Evolutionary conservation across 768 basidiomycete species (phyloP).

Genomic region (Lactifluus rugatus): DNA sequence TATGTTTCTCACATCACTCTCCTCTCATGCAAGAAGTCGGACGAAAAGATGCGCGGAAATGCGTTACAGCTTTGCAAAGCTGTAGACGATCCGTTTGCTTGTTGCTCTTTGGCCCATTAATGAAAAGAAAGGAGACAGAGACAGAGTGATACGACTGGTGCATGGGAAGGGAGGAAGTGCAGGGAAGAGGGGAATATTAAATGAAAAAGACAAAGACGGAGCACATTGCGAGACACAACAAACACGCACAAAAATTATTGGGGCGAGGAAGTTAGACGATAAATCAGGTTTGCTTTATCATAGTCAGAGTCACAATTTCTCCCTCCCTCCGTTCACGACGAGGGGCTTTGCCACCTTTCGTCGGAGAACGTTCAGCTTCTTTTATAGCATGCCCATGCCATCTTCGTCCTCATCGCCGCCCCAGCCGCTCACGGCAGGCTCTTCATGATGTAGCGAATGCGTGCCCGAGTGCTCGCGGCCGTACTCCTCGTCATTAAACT

Average conservation of each 20-base stretch:
- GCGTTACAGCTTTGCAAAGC: conserved; percentile 7
- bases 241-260: not conserved
- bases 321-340: not conserved
- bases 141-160: not conserved
- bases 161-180: too few relatives aligned
- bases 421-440: conserved; percentile 52
- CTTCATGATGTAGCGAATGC: conserved; percentile 3
- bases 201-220: not conserved
- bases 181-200: not conserved
- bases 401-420: conserved; percentile 57
- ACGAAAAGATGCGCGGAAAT: not conserved
- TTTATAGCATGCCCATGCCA: conserved; percentile 58
- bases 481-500: conserved; percentile 45
- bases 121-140: too few relatives aligned
- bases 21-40: not conserved
- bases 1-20: not conserved
- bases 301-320: not conserved
- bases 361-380: conserved; percentile 4
- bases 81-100: conserved; percentile 3
- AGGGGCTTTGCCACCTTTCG: not conserved
- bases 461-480: not conserved
- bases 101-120: conserved; percentile 12
- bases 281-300: conserved; percentile 7
- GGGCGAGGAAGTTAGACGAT: conserved; percentile 6
- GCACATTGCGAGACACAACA: not conserved